Conservation (phyloP, 2,329 filamentous ascomycete genomes). For the Byssothecium circinans region DNA sequence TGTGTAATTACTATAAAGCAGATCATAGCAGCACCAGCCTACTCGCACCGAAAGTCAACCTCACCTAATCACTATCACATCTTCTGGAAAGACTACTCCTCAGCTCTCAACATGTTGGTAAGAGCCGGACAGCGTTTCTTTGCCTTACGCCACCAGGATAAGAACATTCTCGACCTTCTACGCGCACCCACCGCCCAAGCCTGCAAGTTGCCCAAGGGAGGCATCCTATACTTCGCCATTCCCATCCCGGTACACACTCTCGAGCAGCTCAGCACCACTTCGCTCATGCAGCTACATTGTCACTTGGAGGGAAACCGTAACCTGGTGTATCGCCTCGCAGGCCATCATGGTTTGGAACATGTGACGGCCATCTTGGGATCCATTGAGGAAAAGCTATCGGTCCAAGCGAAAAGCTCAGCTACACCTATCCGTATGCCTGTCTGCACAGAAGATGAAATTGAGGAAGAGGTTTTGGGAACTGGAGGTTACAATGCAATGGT, state of each 20-base stretch:
- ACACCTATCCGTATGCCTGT: background rate
- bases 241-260: background rate
- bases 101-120: background rate
- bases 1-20: no score
- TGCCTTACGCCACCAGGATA: constrained; percentile 2
- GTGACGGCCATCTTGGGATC: background rate
- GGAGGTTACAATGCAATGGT: background rate
- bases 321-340: background rate
- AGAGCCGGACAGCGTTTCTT: constrained; percentile 5
- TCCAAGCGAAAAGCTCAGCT: background rate
- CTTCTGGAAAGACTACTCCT: background rate
- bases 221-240: constrained; percentile 2
- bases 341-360: background rate
- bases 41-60: no score
- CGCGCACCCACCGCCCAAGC: background rate
- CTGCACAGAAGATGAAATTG: background rate
- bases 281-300: background rate
- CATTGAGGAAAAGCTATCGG: background rate
- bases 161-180: constrained; percentile 2
- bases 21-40: no score
- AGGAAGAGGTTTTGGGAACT: background rate
- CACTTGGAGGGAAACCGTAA: constrained; percentile 1
- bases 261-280: background rate
- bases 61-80: background rate
- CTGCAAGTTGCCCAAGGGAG: constrained; percentile 5